Base-by-base conservation (phyloP, 441 rosid genomes). In the Pelargonium citronellum region DNA sequence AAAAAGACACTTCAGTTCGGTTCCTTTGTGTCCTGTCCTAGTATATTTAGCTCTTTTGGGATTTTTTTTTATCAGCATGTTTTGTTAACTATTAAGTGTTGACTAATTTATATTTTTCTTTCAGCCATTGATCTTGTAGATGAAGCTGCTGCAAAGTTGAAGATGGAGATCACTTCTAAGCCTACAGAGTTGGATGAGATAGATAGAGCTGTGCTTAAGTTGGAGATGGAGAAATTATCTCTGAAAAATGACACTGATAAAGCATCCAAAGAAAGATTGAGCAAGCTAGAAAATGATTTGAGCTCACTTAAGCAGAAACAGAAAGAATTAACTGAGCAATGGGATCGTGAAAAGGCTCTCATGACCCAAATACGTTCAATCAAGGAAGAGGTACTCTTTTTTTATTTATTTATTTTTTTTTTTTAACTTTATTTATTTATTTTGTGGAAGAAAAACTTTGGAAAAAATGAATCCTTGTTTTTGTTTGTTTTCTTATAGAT, bases 81-180 rank as follows among this genome's bases (percentile, higher is more conserved):
- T 30, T 3, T 30, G 37, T 60, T 47, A 41, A 7, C 49, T 41
- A 55, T 1, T 3, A 74, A 34, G 41, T 44, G n/a, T 67, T 63
- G 43, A 57, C 12, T 57, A 57, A 51, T 60, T 6, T 34, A 12
- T 67, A 12, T 41, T 67, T 27, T 37, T 8, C 97, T 92, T 77
- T 92, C 92, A 81, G 99, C 99, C 5, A 95, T 95, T 67, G 99
- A 95, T 78, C 84, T 95, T 90, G 82, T 95, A 64, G 98, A 95
- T 84, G 99, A 95, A 82, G 99, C 98, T 72, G 99, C 98, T 69
- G 92, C 99, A 74, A 89, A 97, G 43, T 95, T 78, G 99, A 95
- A 88, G 77, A 95, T 92, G 99, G 98, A 95, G 78, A 95, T 95
- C 64, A 91, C 98, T 49, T 92, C 99, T n/a, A 95, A 92, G 77